Conservation (phyloP, 2,329 filamentous ascomycete species). For the Cadophora malorum region DNA sequence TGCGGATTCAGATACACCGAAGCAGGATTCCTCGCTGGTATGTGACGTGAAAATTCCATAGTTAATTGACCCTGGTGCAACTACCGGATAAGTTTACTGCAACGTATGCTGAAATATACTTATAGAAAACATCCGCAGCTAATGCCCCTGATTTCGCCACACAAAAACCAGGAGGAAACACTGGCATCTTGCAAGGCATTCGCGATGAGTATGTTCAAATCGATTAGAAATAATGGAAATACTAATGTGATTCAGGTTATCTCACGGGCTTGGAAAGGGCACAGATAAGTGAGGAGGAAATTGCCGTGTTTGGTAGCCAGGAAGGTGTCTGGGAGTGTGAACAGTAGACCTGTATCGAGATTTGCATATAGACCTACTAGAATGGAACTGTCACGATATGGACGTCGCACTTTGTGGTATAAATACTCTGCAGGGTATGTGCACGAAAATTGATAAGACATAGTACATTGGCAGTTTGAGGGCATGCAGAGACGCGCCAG, state of each 20-base stretch:
- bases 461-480: too few species aligned
- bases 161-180: slow-evolving; percentile 8
- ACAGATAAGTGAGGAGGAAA: not conserved
- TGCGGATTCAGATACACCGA: slow-evolving; percentile 10
- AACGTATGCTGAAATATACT: not conserved
- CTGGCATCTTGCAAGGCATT: not conserved
- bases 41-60: not conserved
- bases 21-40: slow-evolving; percentile 5
- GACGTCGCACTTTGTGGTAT: too few species aligned
- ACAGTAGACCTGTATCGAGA: not conserved
- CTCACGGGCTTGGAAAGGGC: slow-evolving; percentile 1
- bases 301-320: too few species aligned
- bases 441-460: too few species aligned
- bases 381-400: not conserved
- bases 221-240: not conserved
- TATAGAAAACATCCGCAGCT: slow-evolving; percentile 1
- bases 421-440: too few species aligned
- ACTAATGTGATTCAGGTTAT: not conserved
- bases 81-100: too few species aligned
- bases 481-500: too few species aligned
- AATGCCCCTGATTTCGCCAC: slow-evolving; percentile 19
- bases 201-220: slow-evolving; percentile 11
- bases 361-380: not conserved
- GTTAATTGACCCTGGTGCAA: not conserved
- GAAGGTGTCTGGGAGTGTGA: not conserved